Percentiles rank a stretch among this genome's conserved stretches.
phyloP scores from a whole-genome alignment of 768 basidiomycete species.

The Hortiboletus flavorubellus region DNA sequence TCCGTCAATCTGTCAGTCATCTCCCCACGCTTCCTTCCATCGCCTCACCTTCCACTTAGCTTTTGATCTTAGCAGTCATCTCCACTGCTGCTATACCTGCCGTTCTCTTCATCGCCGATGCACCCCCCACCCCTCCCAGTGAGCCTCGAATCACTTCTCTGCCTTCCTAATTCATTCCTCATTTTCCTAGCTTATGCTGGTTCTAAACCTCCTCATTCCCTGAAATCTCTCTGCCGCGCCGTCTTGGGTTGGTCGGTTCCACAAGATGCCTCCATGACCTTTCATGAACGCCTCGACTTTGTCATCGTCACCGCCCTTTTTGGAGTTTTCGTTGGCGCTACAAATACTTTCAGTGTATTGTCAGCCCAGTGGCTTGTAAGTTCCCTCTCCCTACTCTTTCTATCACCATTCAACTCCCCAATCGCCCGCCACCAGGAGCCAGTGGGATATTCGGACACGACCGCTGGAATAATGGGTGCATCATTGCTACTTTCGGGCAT shows the following conservation, averaged over 20 bases:
- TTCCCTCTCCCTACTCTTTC: not conserved
- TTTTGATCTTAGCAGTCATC: slow-evolving; percentile 69
- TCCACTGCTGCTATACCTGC: slow-evolving; percentile 59
- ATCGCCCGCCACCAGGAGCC: slow-evolving; percentile 47
- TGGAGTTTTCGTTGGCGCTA: slow-evolving; percentile 60
- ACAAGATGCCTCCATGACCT: slow-evolving; percentile 53
- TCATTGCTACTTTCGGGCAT: slow-evolving; percentile 68
- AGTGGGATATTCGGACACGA: slow-evolving; percentile 62
- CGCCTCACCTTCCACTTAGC: slow-evolving; percentile 34
- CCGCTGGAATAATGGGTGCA: slow-evolving; percentile 70
- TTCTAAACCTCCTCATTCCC: slow-evolving; percentile 52
- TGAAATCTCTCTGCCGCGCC: slow-evolving; percentile 53
- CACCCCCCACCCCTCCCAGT: slow-evolving; percentile 82
- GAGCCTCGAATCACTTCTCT: slow-evolving; percentile 12
- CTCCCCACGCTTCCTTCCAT: not conserved
- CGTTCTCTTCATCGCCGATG: slow-evolving; percentile 53
- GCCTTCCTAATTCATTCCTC: not conserved
- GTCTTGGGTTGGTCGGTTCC: slow-evolving; percentile 44
- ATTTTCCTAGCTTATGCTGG: slow-evolving; percentile 57
- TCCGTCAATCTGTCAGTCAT: slow-evolving; percentile 56
- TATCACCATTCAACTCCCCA: not conserved
- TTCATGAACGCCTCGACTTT: slow-evolving; percentile 70
- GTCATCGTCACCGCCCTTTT: slow-evolving; percentile 56
- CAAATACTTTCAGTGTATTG: slow-evolving; percentile 63
- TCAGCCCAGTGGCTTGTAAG: slow-evolving; percentile 67